Conservation (phyloP, 805 yeast species). For the Candida endomychidarum region DNA sequence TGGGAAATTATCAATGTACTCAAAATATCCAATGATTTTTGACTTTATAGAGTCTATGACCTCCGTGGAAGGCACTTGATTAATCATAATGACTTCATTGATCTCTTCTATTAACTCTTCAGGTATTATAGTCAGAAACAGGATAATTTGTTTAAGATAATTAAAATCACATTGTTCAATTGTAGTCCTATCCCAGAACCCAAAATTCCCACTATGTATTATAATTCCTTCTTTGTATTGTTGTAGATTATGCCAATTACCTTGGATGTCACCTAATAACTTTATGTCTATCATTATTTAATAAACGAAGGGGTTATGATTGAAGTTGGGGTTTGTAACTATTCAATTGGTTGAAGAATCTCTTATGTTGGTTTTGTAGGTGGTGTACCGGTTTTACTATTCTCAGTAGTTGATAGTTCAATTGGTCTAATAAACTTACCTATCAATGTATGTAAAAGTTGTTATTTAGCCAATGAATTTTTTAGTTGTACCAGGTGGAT, state of each 20-base stretch:
- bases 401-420: too few species aligned
- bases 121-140: constrained; percentile 60
- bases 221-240: constrained; percentile 31
- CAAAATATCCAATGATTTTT: constrained; percentile 9
- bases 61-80: constrained; percentile 15
- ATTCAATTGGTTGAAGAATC: too few species aligned
- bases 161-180: constrained; percentile 51
- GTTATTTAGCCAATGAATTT: too few species aligned
- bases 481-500: constrained; percentile 6
- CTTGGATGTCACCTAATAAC: constrained; percentile 30
- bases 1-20: constrained; percentile 18
- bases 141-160: constrained; percentile 63
- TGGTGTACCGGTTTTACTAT: too few species aligned
- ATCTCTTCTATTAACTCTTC: constrained; percentile 49
- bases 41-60: constrained; percentile 12
- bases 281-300: constrained; percentile 10
- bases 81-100: constrained; percentile 46
- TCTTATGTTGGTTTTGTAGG: too few species aligned
- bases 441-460: too few species aligned
- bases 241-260: constrained; percentile 20
- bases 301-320: too few species aligned
- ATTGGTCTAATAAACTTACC: too few species aligned
- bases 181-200: constrained; percentile 65
- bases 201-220: constrained; percentile 77
- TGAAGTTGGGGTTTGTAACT: background rate